Conservation (phyloP, 805 yeast species). For the Schwanniomyces yamadae region DNA sequence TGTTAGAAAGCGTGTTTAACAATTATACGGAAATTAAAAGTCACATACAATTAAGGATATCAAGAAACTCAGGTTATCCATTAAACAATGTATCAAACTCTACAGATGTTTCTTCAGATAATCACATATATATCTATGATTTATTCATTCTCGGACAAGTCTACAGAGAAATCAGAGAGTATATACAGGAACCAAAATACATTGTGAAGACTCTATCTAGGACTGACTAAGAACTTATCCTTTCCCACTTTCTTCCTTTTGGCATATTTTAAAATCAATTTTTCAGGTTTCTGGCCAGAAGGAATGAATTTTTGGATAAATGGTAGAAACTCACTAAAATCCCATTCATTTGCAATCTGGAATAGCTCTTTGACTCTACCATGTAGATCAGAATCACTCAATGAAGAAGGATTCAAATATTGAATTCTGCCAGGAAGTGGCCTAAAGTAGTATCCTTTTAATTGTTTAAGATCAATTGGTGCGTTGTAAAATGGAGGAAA, state of each 20-base stretch:
- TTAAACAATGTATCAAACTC: too few species aligned
- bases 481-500: constrained; percentile 65
- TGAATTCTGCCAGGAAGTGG: constrained; percentile 48
- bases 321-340: constrained; percentile 39
- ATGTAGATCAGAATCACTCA: constrained; percentile 46
- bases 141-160: too few species aligned
- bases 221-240: constrained; percentile 28
- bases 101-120: too few species aligned
- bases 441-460: constrained; percentile 55
- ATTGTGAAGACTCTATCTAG: constrained; percentile 18
- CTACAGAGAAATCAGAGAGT: too few species aligned
- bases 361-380: constrained; percentile 33
- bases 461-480: constrained; percentile 51
- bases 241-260: constrained; percentile 34
- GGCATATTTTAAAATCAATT: constrained; percentile 37
- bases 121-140: too few species aligned
- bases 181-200: too few species aligned
- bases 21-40: background rate
- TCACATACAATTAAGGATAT: constrained; percentile 34
- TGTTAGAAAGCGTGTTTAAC: constrained; percentile 12
- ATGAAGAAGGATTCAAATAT: constrained; percentile 47
- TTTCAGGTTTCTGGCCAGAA: constrained; percentile 35
- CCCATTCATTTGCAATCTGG: constrained; percentile 33
- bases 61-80: constrained; percentile 30
- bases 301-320: constrained; percentile 31